phyloP scores from a whole-genome alignment of 805 yeast genomes.

The Saccharomycopsis javanensis region DNA sequence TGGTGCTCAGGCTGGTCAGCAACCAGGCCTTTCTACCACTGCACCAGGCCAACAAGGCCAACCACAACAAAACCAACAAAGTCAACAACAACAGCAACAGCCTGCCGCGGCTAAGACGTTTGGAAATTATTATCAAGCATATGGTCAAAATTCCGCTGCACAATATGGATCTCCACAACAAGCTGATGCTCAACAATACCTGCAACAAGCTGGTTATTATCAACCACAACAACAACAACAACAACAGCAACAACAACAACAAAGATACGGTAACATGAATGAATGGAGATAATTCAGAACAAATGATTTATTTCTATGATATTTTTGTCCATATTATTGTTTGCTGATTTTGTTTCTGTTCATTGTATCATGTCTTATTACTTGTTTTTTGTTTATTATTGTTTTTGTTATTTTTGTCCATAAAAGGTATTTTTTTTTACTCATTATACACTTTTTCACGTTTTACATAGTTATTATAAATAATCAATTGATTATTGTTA shows the following conservation, averaged over 20 bases:
- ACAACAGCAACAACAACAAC: slow-evolving; percentile 2
- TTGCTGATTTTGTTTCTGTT: neutral
- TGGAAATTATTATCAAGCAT: neutral
- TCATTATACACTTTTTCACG: neutral
- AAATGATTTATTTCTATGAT: neutral
- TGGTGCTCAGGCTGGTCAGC: slow-evolving; percentile 18
- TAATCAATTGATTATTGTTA: neutral
- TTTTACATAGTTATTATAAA: neutral
- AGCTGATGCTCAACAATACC: neutral
- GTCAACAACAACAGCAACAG: slow-evolving; percentile 11
- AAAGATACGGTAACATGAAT: slow-evolving; percentile 1
- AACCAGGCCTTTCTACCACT: slow-evolving; percentile 4
- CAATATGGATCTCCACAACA: slow-evolving; percentile 2
- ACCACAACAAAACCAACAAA: slow-evolving; percentile 21
- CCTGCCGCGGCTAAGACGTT: neutral
- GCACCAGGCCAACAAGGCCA: slow-evolving; percentile 18
- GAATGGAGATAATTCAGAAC: neutral
- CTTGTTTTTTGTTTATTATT: neutral
- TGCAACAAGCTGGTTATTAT: neutral
- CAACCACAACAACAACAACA: slow-evolving; percentile 1
- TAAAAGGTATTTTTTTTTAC: neutral
- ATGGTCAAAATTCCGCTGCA: neutral
- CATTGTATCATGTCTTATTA: neutral
- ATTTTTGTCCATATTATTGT: neutral
- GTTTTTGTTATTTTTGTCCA: neutral